phyloP scores from a whole-genome alignment of 2,329 filamentous ascomycete species.

The Cercospora sesami region DNA sequence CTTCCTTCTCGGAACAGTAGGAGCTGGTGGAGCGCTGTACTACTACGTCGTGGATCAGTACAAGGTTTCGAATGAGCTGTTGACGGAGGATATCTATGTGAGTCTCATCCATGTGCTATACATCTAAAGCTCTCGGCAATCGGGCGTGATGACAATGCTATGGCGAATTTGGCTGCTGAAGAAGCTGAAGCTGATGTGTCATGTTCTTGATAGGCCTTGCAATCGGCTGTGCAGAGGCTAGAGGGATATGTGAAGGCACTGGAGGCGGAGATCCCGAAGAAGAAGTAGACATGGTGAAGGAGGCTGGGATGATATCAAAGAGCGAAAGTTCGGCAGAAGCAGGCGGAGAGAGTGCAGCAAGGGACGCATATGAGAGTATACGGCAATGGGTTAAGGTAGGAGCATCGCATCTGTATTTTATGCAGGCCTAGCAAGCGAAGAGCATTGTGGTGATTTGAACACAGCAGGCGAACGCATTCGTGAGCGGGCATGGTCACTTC shows the following conservation, averaged over 20 bases:
- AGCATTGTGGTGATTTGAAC: background rate
- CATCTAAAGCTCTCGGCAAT: no score
- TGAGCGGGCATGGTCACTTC: background rate
- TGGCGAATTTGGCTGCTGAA: no score
- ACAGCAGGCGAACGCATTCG: background rate
- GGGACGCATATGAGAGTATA: background rate
- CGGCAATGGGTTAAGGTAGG: background rate
- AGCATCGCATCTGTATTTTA: background rate
- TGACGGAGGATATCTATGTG: conserved; percentile 96
- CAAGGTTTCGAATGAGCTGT: conserved; percentile 85
- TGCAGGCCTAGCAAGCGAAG: background rate
- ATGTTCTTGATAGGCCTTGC: conserved; percentile 57
- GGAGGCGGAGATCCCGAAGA: conserved; percentile 73
- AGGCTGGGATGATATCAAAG: background rate
- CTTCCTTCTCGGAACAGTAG: conserved; percentile 80
- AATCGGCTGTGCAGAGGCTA: conserved; percentile 81
- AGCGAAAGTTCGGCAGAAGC: background rate
- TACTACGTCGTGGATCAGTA: conserved; percentile 93
- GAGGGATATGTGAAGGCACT: conserved; percentile 79
- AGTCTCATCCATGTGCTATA: conserved; percentile 38
- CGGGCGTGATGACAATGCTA: no score
- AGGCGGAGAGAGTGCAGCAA: background rate
- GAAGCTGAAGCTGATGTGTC: no score
- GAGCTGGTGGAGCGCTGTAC: conserved; percentile 80
- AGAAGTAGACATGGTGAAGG: conserved; percentile 53